Conservation (phyloP, 2,329 filamentous ascomycete genomes). For the Beauveria brongniartii region DNA sequence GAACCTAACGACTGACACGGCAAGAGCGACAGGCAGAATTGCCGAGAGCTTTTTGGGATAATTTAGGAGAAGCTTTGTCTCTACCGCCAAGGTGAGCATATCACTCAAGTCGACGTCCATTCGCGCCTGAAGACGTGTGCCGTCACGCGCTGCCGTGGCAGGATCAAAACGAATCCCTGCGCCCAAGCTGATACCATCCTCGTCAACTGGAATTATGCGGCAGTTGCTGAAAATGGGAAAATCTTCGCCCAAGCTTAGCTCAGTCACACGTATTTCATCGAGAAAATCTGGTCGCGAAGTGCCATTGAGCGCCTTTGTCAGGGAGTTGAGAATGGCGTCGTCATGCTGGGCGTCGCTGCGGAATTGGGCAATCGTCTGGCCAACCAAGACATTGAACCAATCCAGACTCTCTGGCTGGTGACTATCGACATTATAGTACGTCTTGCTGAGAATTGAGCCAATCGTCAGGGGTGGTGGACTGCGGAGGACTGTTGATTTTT, state of each 20-base stretch:
- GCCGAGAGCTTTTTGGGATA: constrained; percentile 87
- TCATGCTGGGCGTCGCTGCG: constrained; percentile 86
- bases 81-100: constrained; percentile 87
- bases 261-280: constrained; percentile 87
- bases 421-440: constrained; percentile 91
- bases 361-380: constrained; percentile 93
- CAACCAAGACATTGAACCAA: constrained; percentile 98
- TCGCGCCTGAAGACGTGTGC: constrained; percentile 76
- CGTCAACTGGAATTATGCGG: constrained; percentile 83
- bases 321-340: constrained; percentile 76
- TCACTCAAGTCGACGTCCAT: constrained; percentile 98
- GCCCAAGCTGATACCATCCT: constrained; percentile 58
- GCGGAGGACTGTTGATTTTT: constrained; percentile 65
- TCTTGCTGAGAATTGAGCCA: constrained; percentile 90
- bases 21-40: constrained; percentile 81
- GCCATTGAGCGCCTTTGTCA: constrained; percentile 84
- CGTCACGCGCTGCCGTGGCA: constrained; percentile 47
- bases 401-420: constrained; percentile 95
- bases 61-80: constrained; percentile 90
- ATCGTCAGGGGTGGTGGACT: constrained; percentile 73
- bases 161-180: constrained; percentile 43
- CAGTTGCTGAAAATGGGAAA: constrained; percentile 99
- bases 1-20: constrained; percentile 87
- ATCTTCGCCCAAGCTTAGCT: constrained; percentile 89
- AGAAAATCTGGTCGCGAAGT: constrained; percentile 80